Base-by-base conservation (phyloP, 805 yeast genomes). In the Wickerhamomyces bisporus region DNA sequence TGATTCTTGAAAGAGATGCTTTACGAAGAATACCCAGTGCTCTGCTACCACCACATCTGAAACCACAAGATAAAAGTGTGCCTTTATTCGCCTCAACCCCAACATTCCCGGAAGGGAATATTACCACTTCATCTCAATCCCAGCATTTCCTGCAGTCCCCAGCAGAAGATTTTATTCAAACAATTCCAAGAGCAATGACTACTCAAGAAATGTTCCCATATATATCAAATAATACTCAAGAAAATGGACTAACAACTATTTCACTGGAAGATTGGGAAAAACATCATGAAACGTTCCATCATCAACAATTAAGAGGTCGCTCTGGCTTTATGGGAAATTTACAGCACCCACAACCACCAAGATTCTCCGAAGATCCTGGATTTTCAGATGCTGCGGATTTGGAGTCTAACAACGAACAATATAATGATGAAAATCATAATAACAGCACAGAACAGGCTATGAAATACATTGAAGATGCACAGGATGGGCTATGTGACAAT, bases 21-120 rank as follows among this genome's bases (percentile, higher is more conserved):
- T 32, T 54, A 18, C 53, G 36, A 16, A 44, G 59, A 42, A 48
- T 53, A 11, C 59, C 59, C 11, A 41, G 45, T 30, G 57, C 37
- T 6, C 34, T 54, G 15, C 29, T 54, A 3, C 58, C 59, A 9
- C 59, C 59, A 2, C 59, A 54, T 37, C 26, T 54, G 32, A 48
- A 45, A 32, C 48, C 48, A n/a, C 50, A 45, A 18, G 45, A 35
- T 10, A 41, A 40, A 16, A 23, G 19, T 19, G 4, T 29, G 16
- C 3, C 5, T 14, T 23, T 31, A 17, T 6, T 30, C 17, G 14
- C 13, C n/a, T 12, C 34, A 16, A 5, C 40, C 14, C 24, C 31
- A 17, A 9, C 4, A 3, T 30, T 30, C 5, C 12, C 10, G 3
- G 14, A 6, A 1, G 24, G 26, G 5, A 14, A 20, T 12, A 12